Base-by-base conservation (phyloP, 768 basidiomycete species). In the Paxillus rubicundulus region DNA sequence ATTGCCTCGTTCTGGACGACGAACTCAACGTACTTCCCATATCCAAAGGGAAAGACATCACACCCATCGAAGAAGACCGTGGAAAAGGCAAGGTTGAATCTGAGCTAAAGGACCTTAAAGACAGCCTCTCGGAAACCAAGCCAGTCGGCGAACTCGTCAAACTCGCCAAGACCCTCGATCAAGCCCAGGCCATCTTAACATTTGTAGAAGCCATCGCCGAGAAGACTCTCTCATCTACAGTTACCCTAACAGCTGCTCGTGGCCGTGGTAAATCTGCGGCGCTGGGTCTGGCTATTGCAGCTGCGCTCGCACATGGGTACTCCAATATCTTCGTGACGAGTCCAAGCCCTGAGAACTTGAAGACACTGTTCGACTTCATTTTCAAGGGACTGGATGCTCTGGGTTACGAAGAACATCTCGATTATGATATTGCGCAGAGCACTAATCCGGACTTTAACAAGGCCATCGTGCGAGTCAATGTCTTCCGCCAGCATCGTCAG, bases 261-360 rank as follows among this genome's bases (percentile, higher is more conserved):
- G 97, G 97, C 54, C 86, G 97, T 17, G 97, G 97, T 50, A 99
- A 99, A 70, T 95, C 92, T 18, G 95, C 97, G 13, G 92, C 95
- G 1, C 75, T 99, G n/a, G 97, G 97, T 34, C 74, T 99, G 44
- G 91, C 94, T 1, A 91, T 98, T 54, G 89, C 96, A 1, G 88
- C 92, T 12, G 95, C 97, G 1, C 76, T 98, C 18, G 88, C 86
- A 1, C 89, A 97, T 62, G 94, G 93, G 21, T 98, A 98, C 67
- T 89, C 90, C 47, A 99, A 99, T 70, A 92, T 98, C 52, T 99
- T 98, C 66, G 92, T 99, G 47, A 99, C 97, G 9, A 93, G 90
- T 68, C 97, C 97, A 1, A 92, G 87, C 63, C 97, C 97, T 2
- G 96, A 98, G 72, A 99, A 99, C 70, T 74, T 99, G 73, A 95